phyloP scores from a whole-genome alignment of 2,329 filamentous ascomycete genomes.

The Penicillium sp. region DNA sequence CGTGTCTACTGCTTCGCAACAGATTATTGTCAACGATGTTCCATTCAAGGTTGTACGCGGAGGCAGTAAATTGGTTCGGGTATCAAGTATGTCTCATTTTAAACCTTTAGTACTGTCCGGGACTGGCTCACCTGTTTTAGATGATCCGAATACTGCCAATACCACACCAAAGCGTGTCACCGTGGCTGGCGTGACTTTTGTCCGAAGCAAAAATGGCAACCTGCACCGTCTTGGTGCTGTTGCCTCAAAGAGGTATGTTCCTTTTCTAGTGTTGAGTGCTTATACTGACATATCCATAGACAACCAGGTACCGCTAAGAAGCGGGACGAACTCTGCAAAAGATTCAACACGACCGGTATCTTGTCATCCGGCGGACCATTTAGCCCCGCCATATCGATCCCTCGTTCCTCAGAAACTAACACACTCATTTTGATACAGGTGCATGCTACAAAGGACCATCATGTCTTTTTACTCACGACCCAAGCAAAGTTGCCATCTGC shows the following conservation, averaged over 20 bases:
- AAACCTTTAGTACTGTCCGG: conserved; percentile 11
- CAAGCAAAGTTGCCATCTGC: conserved; percentile 84
- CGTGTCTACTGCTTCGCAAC: conserved; percentile 33
- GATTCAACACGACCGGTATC: conserved; percentile 57
- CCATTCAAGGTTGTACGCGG: conserved; percentile 71
- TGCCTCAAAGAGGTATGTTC: conserved; percentile 66
- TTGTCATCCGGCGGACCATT: conserved; percentile 21
- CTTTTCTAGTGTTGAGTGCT: conserved; percentile 41
- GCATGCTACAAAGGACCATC: conserved; percentile 77
- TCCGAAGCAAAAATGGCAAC: conserved; percentile 85
- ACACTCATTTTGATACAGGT: conserved; percentile 64
- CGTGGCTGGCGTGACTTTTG: conserved; percentile 77
- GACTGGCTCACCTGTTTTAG: conserved; percentile 51
- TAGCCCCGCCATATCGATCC: conserved; percentile 8
- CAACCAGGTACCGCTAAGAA: conserved; percentile 60
- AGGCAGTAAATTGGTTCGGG: conserved; percentile 78
- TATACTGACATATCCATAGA: conserved; percentile 24
- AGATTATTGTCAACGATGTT: conserved; percentile 70
- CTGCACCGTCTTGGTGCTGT: conserved; percentile 75
- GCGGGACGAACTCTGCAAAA: conserved; percentile 71
- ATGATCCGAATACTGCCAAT: conserved; percentile 60
- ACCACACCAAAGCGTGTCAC: conserved; percentile 72
- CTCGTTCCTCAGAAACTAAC: conserved; percentile 18
- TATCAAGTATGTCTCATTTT: conserved; percentile 60
- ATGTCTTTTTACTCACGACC: conserved; percentile 82